Base-by-base conservation (phyloP, 257 asterid species). In the Solanum peruvianum region DNA sequence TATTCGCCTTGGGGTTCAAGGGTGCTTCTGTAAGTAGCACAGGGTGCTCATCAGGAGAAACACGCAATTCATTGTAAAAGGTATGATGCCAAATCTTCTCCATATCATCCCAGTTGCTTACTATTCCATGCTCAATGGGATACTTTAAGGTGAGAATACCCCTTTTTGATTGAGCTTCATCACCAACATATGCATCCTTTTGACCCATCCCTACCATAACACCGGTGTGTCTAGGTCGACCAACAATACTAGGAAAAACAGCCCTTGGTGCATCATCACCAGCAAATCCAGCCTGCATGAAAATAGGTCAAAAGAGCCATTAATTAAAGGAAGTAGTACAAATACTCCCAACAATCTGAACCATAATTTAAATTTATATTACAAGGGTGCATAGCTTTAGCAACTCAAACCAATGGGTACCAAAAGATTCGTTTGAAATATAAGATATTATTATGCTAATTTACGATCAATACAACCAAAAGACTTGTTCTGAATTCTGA, bases 81-180 rank as follows among this genome's bases (percentile, higher is more conserved):
- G 93, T 90, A 88, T 91, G 93, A 80, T 91, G 92, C 93, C 93
- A 91, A 62, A 91, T 90, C 69, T 91, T 91, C 85, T 88, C 93
- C 93, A 91, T 91, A 45, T 90, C 94, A 25, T 92, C 94, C 93
- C 94, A 92, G 56, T 92, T 92, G 90, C 88, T 88, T 49, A 92
- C 92, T 9, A 92, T 92, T 45, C 93, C 94, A 88, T 90, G 92
- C 69, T 90, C 92, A 20, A 92, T 92, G 12, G 93, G 93, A 83
- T 92, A 92, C 47, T 90, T 92, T 44, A 92, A 83, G 31, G 86
- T 66, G 33, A 91, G 91, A 67, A 89, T 89, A 47, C 92, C 93
- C 87, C 92, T 77, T 58, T 91, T 89, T 45, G 92, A 88, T 71
- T 89, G 91, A 41, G 92, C 93, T 86, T 91, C 93, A 35, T 89